Evolutionary conservation across 2,329 filamentous ascomycete genomes (phyloP).

Genomic region (Neurospora crassa): DNA sequence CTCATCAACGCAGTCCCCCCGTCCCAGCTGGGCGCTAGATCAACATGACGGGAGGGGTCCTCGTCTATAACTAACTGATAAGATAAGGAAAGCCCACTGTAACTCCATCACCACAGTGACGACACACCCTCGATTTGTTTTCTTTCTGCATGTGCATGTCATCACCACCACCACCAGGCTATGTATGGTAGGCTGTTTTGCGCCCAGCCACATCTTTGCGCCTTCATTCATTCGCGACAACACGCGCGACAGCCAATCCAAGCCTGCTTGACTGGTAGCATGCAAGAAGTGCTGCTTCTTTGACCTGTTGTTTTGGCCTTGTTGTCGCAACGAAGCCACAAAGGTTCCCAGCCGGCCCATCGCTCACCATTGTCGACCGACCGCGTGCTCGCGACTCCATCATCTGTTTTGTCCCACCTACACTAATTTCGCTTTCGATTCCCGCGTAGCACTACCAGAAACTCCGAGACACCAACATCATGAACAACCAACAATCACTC

Average conservation of each 20-base stretch:
- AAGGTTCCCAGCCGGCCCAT: background rate
- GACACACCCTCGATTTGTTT: background rate
- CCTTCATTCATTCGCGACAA: accelerated
- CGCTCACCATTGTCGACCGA: background rate
- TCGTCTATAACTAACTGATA: too few species aligned
- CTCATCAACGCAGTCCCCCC: background rate
- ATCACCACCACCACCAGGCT: background rate
- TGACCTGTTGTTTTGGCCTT: background rate
- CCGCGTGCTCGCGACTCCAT: background rate
- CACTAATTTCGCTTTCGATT: background rate
- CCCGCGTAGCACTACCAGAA: background rate
- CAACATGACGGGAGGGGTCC: too few species aligned
- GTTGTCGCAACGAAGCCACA: background rate
- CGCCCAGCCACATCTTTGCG: background rate
- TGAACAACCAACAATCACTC: conserved; percentile 12
- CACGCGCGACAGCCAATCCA: background rate
- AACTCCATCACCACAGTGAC: background rate
- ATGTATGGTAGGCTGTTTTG: background rate
- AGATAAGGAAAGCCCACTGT: background rate
- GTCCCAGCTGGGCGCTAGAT: too few species aligned
- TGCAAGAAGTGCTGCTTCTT: background rate
- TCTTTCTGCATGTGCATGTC: background rate
- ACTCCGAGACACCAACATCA: background rate
- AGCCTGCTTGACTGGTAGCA: background rate
- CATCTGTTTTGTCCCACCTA: background rate